Base-by-base conservation (phyloP, 495 filamentous ascomycete species). In the Cudoniella acicularis region DNA sequence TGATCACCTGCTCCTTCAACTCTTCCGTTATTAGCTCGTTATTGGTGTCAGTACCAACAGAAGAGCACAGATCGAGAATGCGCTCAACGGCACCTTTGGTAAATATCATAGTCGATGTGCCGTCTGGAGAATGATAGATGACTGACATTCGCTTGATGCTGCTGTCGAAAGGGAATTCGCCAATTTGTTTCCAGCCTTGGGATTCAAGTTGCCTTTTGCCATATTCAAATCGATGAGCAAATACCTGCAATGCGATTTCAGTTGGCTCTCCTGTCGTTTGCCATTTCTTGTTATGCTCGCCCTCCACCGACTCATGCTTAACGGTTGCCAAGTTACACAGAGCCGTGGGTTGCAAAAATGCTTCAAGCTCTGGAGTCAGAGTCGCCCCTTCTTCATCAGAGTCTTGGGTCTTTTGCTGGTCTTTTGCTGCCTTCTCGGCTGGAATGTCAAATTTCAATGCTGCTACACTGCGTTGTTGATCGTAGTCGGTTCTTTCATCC, bases 101-200 rank as follows among this genome's bases (percentile, higher is more conserved):
- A 66, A 91, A 92, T 3, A 90, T 76, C 25, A 85, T 67, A 43
- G 76, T 81, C 49, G 62, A 55, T 20, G 72, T 49, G 8, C 57
- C 65, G 9, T 48, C 49, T 6, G 67, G 65, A 6, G 72, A 67
- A 18, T 66, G 66, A 67, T 90, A 94, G 40, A 91, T 74, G 52
- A 91, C 88, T 22, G 88, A 87, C 90, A 94, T 94, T 53, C 86
- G 82, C 75, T 93, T 94, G 74, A 94, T 87, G 47, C 77, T 78
- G 54, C 85, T 89, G 67, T 94, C 89, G 56, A 94, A 94, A 4
- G 88, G 87, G 64, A 89, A 92, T 69, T 94, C 90, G 36, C 80
- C 81, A 16, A 85, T 69, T 60, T 90, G 83, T 50, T 80, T 75
- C 77, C 89, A 86, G 13, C 82, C 84, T 2, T 75, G 64, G 1